phyloP scores from a whole-genome alignment of 2,329 filamentous ascomycete species.

The Didymella segeticola region DNA sequence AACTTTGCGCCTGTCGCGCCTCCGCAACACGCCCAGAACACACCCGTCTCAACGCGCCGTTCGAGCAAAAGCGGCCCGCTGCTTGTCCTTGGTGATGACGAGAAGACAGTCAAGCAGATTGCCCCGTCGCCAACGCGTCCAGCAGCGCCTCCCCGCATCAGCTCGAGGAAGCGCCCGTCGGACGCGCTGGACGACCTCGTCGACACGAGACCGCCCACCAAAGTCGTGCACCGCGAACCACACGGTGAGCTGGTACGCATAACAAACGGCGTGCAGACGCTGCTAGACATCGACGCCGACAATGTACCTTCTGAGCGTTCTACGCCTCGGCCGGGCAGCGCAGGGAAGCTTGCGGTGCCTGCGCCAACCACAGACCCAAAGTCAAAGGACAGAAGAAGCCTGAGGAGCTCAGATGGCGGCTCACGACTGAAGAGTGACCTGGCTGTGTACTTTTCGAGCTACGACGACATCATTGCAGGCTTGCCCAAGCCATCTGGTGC shows the following conservation, averaged over 20 bases:
- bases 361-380: constrained; percentile 21
- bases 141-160: constrained; percentile 30
- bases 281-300: constrained; percentile 44
- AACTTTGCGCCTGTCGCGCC: constrained; percentile 39
- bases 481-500: constrained; percentile 79
- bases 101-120: constrained; percentile 25
- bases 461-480: constrained; percentile 91
- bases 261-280: constrained; percentile 51
- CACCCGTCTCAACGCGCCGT: constrained; percentile 37
- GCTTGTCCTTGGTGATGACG: constrained; percentile 30
- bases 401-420: constrained; percentile 83
- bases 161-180: constrained; percentile 42
- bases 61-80: constrained; percentile 33
- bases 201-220: constrained; percentile 49
- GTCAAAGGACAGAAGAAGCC: constrained; percentile 70
- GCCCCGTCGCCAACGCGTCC: constrained; percentile 19
- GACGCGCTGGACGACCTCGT: constrained; percentile 34
- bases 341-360: constrained; percentile 38
- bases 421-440: constrained; percentile 90
- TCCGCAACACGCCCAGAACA: constrained; percentile 27
- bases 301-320: constrained; percentile 40
- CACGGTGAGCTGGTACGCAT: constrained; percentile 52
- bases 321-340: constrained; percentile 40
- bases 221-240: constrained; percentile 50
- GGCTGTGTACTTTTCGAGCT: constrained; percentile 88